phyloP scores from a whole-genome alignment of 805 yeast species.

The Metschnikowia shivogae region DNA sequence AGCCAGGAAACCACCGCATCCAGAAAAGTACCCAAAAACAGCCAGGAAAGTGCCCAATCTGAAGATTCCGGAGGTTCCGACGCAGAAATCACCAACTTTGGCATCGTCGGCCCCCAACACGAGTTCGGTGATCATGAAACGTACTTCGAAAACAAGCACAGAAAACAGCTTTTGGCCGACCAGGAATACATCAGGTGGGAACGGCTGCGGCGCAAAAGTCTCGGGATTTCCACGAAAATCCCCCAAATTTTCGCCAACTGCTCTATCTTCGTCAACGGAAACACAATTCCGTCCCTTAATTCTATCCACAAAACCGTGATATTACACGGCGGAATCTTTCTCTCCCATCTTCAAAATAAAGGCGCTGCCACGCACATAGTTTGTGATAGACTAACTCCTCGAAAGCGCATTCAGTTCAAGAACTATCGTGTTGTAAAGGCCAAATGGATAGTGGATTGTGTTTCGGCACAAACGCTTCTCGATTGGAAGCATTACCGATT shows the following conservation, averaged over 20 bases:
- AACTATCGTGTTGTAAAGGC: conserved; percentile 77
- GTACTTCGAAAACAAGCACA: conserved; percentile 58
- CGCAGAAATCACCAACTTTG: conserved; percentile 6
- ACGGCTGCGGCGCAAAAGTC: conserved; percentile 25
- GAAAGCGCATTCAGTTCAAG: conserved; percentile 61
- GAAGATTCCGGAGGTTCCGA: background rate
- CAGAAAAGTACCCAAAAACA: too few species aligned
- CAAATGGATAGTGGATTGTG: conserved; percentile 71
- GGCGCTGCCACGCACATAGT: conserved; percentile 79
- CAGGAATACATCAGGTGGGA: conserved; percentile 49
- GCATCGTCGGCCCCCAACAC: conserved; percentile 34
- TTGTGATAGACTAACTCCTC: conserved; percentile 73
- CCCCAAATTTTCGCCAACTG: conserved; percentile 56
- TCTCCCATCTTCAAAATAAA: conserved; percentile 66
- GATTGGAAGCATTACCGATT: conserved; percentile 69
- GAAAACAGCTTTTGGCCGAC: conserved; percentile 60
- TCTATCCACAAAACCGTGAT: conserved; percentile 69
- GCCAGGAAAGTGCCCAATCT: background rate
- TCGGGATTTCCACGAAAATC: conserved; percentile 10
- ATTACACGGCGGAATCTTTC: conserved; percentile 73
- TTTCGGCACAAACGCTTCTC: conserved; percentile 43
- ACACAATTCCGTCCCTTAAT: conserved; percentile 74
- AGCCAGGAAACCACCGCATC: too few species aligned
- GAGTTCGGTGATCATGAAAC: conserved; percentile 64
- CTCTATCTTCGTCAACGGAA: conserved; percentile 79